These are phyloP conservation scores for Elaeis guineensis DNA, from an alignment of 176 grass and related monocot species.

Conservation along the genomic window DNA sequence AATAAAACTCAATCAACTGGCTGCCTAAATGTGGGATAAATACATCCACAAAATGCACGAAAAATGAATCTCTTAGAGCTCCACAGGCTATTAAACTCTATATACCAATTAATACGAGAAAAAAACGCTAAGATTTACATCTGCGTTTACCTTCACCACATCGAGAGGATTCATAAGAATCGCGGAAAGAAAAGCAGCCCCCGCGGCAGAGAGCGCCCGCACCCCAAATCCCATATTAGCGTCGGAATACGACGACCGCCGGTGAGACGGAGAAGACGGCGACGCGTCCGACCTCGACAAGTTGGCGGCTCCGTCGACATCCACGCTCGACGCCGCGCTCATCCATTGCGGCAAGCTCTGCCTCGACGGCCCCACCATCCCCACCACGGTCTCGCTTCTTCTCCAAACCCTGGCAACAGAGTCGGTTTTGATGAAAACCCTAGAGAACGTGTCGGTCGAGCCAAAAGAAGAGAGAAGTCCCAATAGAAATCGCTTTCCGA, in stretches of 20 bases:
- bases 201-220: conserved; percentile 66
- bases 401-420: too few species aligned
- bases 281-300: neutral
- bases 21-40: too few species aligned
- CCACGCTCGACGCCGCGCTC: conserved; percentile 62
- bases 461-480: too few species aligned
- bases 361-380: conserved; percentile 47
- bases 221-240: conserved; percentile 37
- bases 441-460: too few species aligned
- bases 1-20: too few species aligned
- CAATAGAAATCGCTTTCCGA: too few species aligned
- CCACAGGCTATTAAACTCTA: conserved; percentile 1
- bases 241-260: neutral
- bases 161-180: conserved; percentile 89
- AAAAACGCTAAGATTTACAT: neutral
- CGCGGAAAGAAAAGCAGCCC: conserved; percentile 73
- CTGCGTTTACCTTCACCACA: conserved; percentile 60
- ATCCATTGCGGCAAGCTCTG: conserved; percentile 60
- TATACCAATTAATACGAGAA: neutral
- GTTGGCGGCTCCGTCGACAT: conserved; percentile 33
- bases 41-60: too few species aligned
- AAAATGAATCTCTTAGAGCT: too few species aligned
- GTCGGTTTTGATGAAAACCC: too few species aligned
- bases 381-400: too few species aligned
- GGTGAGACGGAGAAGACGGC: neutral